Evolutionary conservation across 2,329 filamentous ascomycete genomes (phyloP), one percentile per base, ranked within the genome.

Genomic region (Calonectria pseudoturangicola): DNA sequence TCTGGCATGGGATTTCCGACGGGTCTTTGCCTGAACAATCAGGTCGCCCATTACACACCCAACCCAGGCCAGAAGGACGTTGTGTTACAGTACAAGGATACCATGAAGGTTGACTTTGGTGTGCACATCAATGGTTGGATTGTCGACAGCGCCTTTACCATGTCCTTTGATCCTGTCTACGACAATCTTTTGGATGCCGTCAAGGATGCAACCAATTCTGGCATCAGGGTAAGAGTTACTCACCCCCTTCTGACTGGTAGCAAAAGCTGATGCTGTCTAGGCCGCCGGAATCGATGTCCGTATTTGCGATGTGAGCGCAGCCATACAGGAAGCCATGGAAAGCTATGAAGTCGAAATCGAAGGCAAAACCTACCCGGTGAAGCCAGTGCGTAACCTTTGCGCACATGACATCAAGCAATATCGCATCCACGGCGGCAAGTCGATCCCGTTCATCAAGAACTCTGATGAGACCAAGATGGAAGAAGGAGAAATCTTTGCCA

Each of bases 401-500:
- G 95, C 94, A 8, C 95, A 98, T 84, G 94, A 94, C 77, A 98
- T 98, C 79, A 88, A 93, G 48, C 95, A 92, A 72, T 96, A 95
- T 85, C 92, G 91, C 79, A 98, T 98, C 79, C 95, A 98, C 83
- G 95, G 95, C 67, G 92, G 91, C 77, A 98, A 98, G 88, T 95
- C 93, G 77, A 94, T 98, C 58, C 96, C 95, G 0, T 97, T 98
- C 79, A 93, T 97, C 77, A 97, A 96, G 87, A 92, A 92, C 71
- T 89, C 88, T 63, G 94, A 97, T 79, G 91, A 93, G 81, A 97
- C 94, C 47, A 97, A 97, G 88, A 98, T 98, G 95, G 95, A 98
- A 85, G 95, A 98, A 84, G 95, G 95, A 43, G 95, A 98, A 79
- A 91, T 95, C 21, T 98, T 96, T 83, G 95, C 95, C 73, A 97